Conservation (phyloP, 441 rosid genomes). For the Euphorbia corollata region DNA sequence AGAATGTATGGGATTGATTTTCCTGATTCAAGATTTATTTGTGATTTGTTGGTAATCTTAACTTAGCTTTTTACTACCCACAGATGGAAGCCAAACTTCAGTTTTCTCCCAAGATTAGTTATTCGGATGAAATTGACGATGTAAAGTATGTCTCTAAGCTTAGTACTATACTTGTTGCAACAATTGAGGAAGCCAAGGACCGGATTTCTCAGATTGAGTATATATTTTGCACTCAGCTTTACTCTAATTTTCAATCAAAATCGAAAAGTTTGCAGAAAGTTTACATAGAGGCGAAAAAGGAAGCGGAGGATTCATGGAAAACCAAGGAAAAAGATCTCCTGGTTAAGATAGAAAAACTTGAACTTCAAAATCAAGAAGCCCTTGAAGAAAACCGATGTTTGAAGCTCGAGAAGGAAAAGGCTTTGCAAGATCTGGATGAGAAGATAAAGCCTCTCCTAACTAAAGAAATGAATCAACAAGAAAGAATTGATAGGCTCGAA, state of each 20-base stretch:
- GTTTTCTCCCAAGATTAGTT: slow-evolving; percentile 21
- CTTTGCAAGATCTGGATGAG: slow-evolving; percentile 26
- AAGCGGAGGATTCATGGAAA: slow-evolving; percentile 51
- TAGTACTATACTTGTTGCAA: slow-evolving; percentile 69
- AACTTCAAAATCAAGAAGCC: slow-evolving; percentile 37
- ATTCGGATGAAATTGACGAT: slow-evolving; percentile 38
- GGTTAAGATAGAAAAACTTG: slow-evolving; percentile 43
- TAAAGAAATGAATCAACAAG: slow-evolving; percentile 24
- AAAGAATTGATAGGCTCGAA: slow-evolving; percentile 34
- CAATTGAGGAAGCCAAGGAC: slow-evolving; percentile 88
- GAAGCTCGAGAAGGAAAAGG: slow-evolving; percentile 36
- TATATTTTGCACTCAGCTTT: slow-evolving; percentile 79
- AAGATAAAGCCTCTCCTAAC: slow-evolving; percentile 18
- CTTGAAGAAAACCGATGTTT: slow-evolving; percentile 36
- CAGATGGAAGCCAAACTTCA: slow-evolving; percentile 33
- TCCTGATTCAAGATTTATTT: too few relatives aligned
- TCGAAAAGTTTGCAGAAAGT: slow-evolving; percentile 44
- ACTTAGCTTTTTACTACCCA: too few relatives aligned
- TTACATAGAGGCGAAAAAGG: slow-evolving; percentile 44
- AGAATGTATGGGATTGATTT: too few relatives aligned
- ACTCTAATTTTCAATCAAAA: slow-evolving; percentile 55
- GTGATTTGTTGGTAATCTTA: too few relatives aligned
- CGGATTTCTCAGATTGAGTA: slow-evolving; percentile 82
- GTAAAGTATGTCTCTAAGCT: slow-evolving; percentile 52
- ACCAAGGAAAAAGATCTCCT: slow-evolving; percentile 44